These are phyloP conservation scores for Escovopsis weberi DNA, from an alignment of 2,329 filamentous ascomycete genomes.

Conservation along the genomic window DNA sequence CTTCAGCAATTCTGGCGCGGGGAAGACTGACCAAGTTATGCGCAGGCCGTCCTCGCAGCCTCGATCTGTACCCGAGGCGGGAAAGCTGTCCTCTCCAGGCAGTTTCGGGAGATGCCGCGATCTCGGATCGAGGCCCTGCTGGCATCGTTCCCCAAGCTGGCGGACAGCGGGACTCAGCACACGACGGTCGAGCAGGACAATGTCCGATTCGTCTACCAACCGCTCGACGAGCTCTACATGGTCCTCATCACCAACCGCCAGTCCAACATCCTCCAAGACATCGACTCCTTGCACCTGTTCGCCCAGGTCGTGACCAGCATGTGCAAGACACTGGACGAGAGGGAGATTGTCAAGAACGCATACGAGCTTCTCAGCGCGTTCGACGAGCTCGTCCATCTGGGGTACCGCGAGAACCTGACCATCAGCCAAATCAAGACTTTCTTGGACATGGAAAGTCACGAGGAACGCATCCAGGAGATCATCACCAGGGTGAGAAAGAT, in stretches of 20 bases:
- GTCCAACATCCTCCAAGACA: slow-evolving; percentile 98
- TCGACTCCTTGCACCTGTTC: slow-evolving; percentile 94
- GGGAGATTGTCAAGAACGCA: slow-evolving; percentile 87
- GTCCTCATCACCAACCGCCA: slow-evolving; percentile 98
- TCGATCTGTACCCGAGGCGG: slow-evolving; percentile 98
- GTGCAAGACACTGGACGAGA: slow-evolving; percentile 90
- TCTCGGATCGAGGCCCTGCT: slow-evolving; percentile 93
- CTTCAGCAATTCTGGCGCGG: not conserved
- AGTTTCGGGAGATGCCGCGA: slow-evolving; percentile 95
- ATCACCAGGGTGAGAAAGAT: slow-evolving; percentile 59
- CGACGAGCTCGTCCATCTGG: slow-evolving; percentile 89
- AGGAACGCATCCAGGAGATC: slow-evolving; percentile 97
- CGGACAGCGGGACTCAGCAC: slow-evolving; percentile 90
- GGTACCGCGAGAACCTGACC: slow-evolving; percentile 91
- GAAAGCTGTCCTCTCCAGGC: slow-evolving; percentile 93
- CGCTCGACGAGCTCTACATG: slow-evolving; percentile 98
- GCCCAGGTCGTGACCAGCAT: slow-evolving; percentile 94
- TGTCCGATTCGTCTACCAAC: slow-evolving; percentile 98
- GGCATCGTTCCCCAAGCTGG: slow-evolving; percentile 93
- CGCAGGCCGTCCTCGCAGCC: slow-evolving; percentile 89
- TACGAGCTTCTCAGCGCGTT: slow-evolving; percentile 95
- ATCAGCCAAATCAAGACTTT: slow-evolving; percentile 98
- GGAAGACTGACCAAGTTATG: slow-evolving; percentile 10
- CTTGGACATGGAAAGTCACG: slow-evolving; percentile 97
- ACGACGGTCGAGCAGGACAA: slow-evolving; percentile 98